Evolutionary conservation across 805 yeast genomes (phyloP).

Genomic region (Spathaspora gorwiae): DNA sequence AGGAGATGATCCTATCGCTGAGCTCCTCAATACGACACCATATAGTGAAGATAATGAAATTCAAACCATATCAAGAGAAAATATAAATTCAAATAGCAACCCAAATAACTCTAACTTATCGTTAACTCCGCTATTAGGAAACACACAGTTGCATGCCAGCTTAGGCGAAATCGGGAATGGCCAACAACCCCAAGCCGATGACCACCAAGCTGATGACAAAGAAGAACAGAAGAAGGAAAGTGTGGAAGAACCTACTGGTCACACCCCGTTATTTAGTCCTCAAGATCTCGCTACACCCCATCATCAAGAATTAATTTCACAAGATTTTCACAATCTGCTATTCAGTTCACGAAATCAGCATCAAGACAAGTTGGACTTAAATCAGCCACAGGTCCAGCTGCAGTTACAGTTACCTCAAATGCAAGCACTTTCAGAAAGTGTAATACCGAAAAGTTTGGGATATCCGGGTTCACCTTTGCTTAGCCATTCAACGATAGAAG

Average conservation of each 20-base stretch:
- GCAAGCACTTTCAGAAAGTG: constrained; percentile 27
- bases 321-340: constrained; percentile 5
- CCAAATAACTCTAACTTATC: neutral
- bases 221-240: neutral
- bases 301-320: constrained; percentile 4
- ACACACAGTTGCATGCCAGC: constrained; percentile 1
- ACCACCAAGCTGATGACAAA: neutral
- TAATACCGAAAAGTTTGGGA: constrained; percentile 13
- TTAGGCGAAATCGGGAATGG: neutral
- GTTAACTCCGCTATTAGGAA: constrained; percentile 5
- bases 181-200: neutral
- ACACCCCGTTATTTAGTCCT: constrained; percentile 7
- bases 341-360: neutral
- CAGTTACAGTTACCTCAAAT: constrained; percentile 19
- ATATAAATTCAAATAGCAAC: neutral
- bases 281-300: neutral
- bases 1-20: constrained; percentile 1
- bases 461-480: constrained; percentile 7
- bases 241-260: constrained; percentile 7
- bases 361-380: neutral
- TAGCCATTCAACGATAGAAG: neutral
- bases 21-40: neutral
- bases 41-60: constrained; percentile 4
- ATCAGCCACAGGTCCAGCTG: neutral
- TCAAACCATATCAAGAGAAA: constrained; percentile 3